Base-by-base conservation (phyloP, 371 early-diverging fungal genomes). In the Amoeboaphelidium protococcarum region DNA sequence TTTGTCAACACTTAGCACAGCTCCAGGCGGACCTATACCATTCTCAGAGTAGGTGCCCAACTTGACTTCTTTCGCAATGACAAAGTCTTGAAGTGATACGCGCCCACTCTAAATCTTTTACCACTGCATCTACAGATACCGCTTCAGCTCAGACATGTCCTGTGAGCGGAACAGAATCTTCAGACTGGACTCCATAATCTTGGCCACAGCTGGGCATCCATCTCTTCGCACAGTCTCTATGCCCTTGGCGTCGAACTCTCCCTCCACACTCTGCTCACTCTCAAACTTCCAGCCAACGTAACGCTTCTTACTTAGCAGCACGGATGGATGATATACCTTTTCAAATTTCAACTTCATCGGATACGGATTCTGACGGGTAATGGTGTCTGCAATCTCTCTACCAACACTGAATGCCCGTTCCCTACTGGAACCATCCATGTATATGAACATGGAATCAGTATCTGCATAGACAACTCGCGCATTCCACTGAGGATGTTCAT, bases 171-270 rank as follows among this genome's bases (percentile, higher is more conserved):
- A 86, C 40, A 90, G 57, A 0, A 74, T 73, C 80, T 77, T 74
- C 25, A 90, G 57, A 26, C 67, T 58, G 0, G 71, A 58, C 54
- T 85, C 77, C 52, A 85, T 56, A 6, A 76, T 76, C 50, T 79
- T 81, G 48, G 72, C 76, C 2, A 76, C 74, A 0, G 74, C 78
- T 1, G 68, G 64, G 44, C 81, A 81, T 13, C 80, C 80, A 57
- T 87, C 88, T 1, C 91, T 64, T 23, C 88, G 64, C 3, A 90
- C 82, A 2, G 83, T 85, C 58, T 88, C 91, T 40, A 85, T 85
- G 0, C 91, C 91, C 56, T 90, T 90, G n/a, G 78, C 85, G 52
- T 90, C 91, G 65, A 85, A 79, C 1, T 57, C 63, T 0, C 83
- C 82, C 48, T 68, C 68, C 1, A 47, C 53, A 40, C 80, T 70